Conservation (phyloP, 768 basidiomycete genomes). For the Auricularia cornea region DNA sequence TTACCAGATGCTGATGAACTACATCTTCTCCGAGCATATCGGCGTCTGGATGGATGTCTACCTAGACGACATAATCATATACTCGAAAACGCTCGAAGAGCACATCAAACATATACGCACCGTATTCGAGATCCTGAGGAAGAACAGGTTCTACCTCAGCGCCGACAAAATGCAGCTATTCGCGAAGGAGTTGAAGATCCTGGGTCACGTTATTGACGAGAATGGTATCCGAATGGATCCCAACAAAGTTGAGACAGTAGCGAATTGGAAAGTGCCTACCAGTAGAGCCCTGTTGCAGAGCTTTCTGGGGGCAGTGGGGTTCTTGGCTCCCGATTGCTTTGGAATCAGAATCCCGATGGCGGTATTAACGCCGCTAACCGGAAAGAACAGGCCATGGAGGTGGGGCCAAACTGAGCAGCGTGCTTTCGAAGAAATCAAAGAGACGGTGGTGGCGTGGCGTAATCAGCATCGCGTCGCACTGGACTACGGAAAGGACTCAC, state of each 20-base stretch:
- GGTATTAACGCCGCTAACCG: constrained; percentile 17
- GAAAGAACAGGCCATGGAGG: constrained; percentile 7
- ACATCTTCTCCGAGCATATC: constrained; percentile 24
- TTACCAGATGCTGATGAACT: constrained; percentile 27
- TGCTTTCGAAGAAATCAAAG: constrained; percentile 24
- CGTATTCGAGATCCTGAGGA: no score
- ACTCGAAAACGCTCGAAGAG: constrained; percentile 29
- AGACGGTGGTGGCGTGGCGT: constrained; percentile 11
- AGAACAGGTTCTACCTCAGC: no score
- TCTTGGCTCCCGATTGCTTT: constrained; percentile 25
- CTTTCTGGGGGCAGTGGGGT: constrained; percentile 31
- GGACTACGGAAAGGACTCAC: no score
- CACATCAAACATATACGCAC: constrained; percentile 12
- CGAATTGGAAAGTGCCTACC: constrained; percentile 22
- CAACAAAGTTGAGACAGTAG: constrained; percentile 17
- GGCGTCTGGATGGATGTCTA: constrained; percentile 38
- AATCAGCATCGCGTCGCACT: constrained; percentile 18
- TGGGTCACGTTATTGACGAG: constrained; percentile 20
- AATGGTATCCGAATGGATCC: constrained; percentile 20
- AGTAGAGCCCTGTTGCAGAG: constrained; percentile 21
- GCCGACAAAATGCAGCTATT: no score
- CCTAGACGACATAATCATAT: constrained; percentile 39
- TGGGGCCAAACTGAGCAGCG: constrained; percentile 24
- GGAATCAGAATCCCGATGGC: constrained; percentile 32
- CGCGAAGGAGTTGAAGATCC: constrained; percentile 15